A percentile compares a stretch with the other conserved stretches of the same genome.
Evolutionary conservation across 108 stramenopile species (phyloP).

Genomic region (Hondaea fermentalgiana): DNA sequence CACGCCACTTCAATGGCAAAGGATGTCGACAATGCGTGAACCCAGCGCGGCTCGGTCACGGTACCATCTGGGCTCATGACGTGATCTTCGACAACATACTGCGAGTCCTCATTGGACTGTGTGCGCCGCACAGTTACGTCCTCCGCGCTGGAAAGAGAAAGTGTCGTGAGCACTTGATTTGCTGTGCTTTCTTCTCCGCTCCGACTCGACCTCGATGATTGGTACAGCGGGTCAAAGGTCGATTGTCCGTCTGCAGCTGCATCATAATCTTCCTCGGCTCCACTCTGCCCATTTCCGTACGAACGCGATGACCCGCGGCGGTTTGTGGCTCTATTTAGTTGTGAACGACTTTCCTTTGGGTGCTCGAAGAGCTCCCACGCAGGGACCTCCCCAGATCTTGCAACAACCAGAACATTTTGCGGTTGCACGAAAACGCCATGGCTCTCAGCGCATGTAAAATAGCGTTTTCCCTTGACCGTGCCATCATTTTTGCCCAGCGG

Average conservation of each 20-base stretch:
- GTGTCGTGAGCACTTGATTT: neutral
- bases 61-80: neutral
- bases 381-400: neutral
- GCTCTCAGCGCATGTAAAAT: constrained; percentile 31
- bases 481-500: constrained; percentile 41
- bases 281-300: too few relatives aligned
- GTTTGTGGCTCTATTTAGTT: too few relatives aligned
- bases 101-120: neutral
- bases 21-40: neutral
- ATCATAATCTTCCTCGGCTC: too few relatives aligned
- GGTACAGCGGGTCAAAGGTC: too few relatives aligned
- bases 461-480: constrained; percentile 22
- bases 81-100: neutral
- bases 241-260: too few relatives aligned
- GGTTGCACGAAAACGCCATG: constrained; percentile 27
- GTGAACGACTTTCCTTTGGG: too few relatives aligned
- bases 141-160: neutral
- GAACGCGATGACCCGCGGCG: too few relatives aligned
- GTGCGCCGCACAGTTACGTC: neutral
- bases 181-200: neutral
- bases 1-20: constrained; percentile 36
- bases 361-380: too few relatives aligned
- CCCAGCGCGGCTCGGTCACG: neutral
- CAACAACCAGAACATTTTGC: neutral
- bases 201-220: too few relatives aligned